Base-by-base conservation (phyloP, 495 filamentous ascomycete species). In the Sabuloglossum arenarium region DNA sequence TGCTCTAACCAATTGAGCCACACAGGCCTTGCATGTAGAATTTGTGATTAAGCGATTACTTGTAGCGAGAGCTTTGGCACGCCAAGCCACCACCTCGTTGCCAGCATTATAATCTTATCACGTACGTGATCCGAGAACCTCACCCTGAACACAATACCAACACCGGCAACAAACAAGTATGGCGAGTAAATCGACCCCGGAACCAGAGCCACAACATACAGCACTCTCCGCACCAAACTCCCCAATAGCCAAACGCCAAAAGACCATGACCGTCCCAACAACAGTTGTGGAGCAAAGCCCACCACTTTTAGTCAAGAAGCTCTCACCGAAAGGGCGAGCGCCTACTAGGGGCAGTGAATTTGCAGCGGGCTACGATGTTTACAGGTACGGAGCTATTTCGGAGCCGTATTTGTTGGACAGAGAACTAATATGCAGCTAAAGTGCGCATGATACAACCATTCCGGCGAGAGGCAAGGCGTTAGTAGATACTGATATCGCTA, bases 301-400 rank as follows among this genome's bases (percentile, higher is more conserved):
- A 16, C 68, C 82, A 12, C 75, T 94, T 32, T 76, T 86, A 47
- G 80, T 98, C 64, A 88, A 94, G 77, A 88, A 89, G 66, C 80
- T 97, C 55, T 79, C 81, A 16, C 67, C 75, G 21, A 76, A 79
- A 29, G 91, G 79, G 9, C 75, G 73, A 19, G 75, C 86, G 30
- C 91, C 91, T 6, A 97, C 88, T 0, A 78, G 90, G 59, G 90
- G 89, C 52, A 89, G 84, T 61, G 82, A 82, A 32, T 88, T 88
- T 62, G 85, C 90, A 0, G 91, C 91, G 3, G 91, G 91, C 3
- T 95, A 96, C 68, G 91, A 98, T 72, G 61, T 97, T 39, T 97
- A 86, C 66, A 66, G 65, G 63, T 65, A 57, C 42, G 58, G 29
- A 28, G 9, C 16, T 11, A 25, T 14, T 52, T 24, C 23, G 8